Conservation (phyloP, 495 filamentous ascomycete genomes). For the Platismatia glauca region DNA sequence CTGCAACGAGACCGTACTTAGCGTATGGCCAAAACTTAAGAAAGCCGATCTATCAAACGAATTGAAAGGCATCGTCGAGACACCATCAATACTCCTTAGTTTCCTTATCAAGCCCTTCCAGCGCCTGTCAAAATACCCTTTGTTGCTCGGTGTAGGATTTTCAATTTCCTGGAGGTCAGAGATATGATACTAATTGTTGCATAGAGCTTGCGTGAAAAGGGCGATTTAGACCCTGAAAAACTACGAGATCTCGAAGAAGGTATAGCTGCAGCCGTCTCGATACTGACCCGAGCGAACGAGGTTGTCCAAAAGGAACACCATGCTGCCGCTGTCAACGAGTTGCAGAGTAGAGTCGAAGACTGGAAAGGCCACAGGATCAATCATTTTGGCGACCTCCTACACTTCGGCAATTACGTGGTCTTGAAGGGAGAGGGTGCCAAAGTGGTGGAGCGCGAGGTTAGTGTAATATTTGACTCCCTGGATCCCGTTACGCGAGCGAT, state of each 20-base stretch:
- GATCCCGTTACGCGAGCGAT: conserved; percentile 9
- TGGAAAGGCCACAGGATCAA: conserved; percentile 92
- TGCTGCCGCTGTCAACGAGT: conserved; percentile 66
- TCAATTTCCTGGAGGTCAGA: not conserved
- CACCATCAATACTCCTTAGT: conserved; percentile 57
- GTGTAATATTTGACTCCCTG: conserved; percentile 27
- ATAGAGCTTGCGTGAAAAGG: conserved; percentile 80
- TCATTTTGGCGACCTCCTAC: conserved; percentile 77
- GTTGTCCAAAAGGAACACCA: conserved; percentile 82
- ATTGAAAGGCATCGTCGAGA: conserved; percentile 55
- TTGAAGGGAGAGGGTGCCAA: conserved; percentile 72
- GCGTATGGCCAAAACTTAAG: conserved; percentile 48
- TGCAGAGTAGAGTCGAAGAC: conserved; percentile 81
- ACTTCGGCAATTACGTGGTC: conserved; percentile 90
- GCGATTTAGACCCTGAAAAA: conserved; percentile 55
- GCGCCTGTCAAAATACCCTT: conserved; percentile 84
- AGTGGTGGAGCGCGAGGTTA: conserved; percentile 77
- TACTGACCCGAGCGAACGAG: conserved; percentile 75
- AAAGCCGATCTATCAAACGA: conserved; percentile 45
- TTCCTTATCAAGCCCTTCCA: conserved; percentile 97
- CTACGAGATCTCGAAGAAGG: conserved; percentile 60
- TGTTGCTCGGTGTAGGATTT: conserved; percentile 67
- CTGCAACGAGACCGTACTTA: conserved; percentile 40
- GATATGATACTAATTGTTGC: not conserved
- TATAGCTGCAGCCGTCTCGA: conserved; percentile 64